A percentile compares a stretch with the other conserved stretches of the same genome.
phyloP scores from a whole-genome alignment of 1,139 yeast species.

The Lodderomyces pseudojiufengensis region DNA sequence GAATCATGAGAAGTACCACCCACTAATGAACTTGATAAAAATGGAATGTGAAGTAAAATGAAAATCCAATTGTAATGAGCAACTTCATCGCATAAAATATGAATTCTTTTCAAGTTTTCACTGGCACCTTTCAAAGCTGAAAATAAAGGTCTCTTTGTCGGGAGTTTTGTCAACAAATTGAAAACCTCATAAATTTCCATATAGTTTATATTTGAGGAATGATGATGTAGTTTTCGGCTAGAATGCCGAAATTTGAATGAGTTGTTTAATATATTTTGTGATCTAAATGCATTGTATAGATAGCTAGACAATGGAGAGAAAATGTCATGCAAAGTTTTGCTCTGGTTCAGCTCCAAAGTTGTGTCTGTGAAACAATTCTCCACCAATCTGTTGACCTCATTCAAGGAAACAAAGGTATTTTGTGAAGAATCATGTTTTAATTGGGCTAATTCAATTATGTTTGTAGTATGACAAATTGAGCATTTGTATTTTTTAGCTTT shows the following conservation, averaged over 20 bases:
- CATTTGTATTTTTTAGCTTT: constrained; percentile 51
- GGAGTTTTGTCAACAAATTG: constrained; percentile 41
- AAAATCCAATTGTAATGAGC: constrained; percentile 51
- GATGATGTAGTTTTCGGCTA: constrained; percentile 26
- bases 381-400: constrained; percentile 24
- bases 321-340: constrained; percentile 27
- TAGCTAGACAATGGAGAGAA: constrained; percentile 51
- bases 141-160: constrained; percentile 57
- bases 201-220: constrained; percentile 45
- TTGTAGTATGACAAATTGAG: constrained; percentile 53
- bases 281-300: constrained; percentile 39
- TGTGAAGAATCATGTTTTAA: not conserved
- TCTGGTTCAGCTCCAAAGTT: constrained; percentile 9
- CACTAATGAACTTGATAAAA: constrained; percentile 44
- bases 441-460: constrained; percentile 20
- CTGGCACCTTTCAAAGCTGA: constrained; percentile 49
- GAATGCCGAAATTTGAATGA: constrained; percentile 36
- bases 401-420: constrained; percentile 21
- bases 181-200: constrained; percentile 43
- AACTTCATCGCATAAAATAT: constrained; percentile 28
- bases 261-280: constrained; percentile 37
- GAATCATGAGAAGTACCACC: constrained; percentile 14
- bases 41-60: constrained; percentile 62
- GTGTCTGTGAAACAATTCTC: constrained; percentile 26
- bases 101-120: constrained; percentile 42